Percentiles rank a stretch among this genome's conserved stretches.
phyloP scores from a whole-genome alignment of 306 rosid species.

The Nissolia schottii region DNA sequence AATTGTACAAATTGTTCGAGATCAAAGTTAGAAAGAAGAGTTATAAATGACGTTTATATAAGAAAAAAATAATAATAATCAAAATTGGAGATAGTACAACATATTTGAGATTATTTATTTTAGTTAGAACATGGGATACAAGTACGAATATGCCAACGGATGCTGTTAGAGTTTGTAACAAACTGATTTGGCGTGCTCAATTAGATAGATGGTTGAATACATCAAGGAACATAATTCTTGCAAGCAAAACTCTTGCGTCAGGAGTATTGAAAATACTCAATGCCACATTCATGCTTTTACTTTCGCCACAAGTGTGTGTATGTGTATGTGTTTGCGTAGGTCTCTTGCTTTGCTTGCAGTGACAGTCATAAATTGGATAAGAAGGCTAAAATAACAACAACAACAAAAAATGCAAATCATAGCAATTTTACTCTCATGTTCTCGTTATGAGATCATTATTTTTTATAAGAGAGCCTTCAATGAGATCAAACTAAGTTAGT shows the following conservation, averaged over 20 bases:
- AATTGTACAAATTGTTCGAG: neutral
- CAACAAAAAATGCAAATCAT: neutral
- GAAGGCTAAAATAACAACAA: neutral
- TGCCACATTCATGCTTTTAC: neutral
- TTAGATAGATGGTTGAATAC: neutral
- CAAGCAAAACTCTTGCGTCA: slow-evolving; percentile 25
- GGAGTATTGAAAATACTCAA: neutral
- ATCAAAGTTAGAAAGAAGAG: neutral
- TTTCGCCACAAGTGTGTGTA: neutral
- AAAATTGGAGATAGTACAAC: neutral
- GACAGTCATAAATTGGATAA: neutral
- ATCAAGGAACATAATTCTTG: slow-evolving; percentile 7
- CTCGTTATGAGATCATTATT: too few species aligned
- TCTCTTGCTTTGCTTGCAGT: neutral
- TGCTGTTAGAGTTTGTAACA: neutral
- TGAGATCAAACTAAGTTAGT: too few species aligned
- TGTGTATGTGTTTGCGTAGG: too few species aligned
- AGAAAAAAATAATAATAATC: too few species aligned
- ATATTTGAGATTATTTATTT: neutral
- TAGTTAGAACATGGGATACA: neutral
- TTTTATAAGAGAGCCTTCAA: too few species aligned
- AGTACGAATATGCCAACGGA: neutral
- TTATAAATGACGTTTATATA: neutral
- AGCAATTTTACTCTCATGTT: neutral
- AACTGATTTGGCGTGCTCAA: neutral